These are phyloP conservation scores for Lachancea fermentati DNA, from an alignment of 805 yeast genomes.

Conservation along the genomic window DNA sequence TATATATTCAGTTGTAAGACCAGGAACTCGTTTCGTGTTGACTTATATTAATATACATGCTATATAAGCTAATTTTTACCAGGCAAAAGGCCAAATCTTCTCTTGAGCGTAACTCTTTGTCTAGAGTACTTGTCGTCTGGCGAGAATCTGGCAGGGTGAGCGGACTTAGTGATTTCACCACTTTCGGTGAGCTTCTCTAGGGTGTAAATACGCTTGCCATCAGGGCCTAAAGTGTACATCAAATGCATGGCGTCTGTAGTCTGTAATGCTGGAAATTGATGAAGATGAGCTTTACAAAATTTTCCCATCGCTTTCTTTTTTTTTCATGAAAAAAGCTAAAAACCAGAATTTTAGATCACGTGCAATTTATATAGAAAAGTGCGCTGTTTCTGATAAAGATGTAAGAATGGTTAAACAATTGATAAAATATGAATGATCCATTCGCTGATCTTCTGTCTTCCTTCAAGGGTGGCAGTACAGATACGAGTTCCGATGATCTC, in stretches of 20 bases:
- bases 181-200: conserved; percentile 70
- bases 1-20: no score
- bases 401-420: not conserved
- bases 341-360: no score
- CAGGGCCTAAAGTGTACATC: conserved; percentile 93
- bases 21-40: not conserved
- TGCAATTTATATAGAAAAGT: not conserved
- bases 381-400: not conserved
- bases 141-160: conserved; percentile 99
- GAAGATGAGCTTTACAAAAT: not conserved
- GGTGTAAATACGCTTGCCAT: conserved; percentile 95
- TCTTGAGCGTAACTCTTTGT: conserved; percentile 97
- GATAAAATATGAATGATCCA: conserved; percentile 29
- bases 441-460: conserved; percentile 40
- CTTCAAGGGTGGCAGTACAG: conserved; percentile 18
- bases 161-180: conserved; percentile 96
- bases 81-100: conserved; percentile 84
- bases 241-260: conserved; percentile 71
- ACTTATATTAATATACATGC: conserved; percentile 3
- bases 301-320: not conserved
- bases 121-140: conserved; percentile 99
- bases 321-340: no score
- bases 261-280: not conserved
- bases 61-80: conserved; percentile 49
- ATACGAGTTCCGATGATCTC: no score